Base-by-base conservation (phyloP, 2,329 filamentous ascomycete genomes). In the Pseudogymnoascus sp. region DNA sequence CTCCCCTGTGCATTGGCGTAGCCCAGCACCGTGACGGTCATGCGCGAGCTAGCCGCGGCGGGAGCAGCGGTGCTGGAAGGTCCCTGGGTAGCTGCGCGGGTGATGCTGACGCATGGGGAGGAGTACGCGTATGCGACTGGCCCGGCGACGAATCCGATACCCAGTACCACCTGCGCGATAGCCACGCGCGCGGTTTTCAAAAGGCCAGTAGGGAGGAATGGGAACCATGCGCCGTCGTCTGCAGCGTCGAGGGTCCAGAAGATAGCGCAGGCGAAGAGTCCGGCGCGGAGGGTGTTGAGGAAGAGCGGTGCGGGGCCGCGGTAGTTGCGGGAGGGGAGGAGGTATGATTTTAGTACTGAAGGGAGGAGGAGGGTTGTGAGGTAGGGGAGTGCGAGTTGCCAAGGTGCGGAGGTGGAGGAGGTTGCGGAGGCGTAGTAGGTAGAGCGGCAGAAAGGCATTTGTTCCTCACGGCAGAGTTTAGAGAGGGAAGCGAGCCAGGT, bases 401-500 rank as follows among this genome's bases (percentile, higher is more conserved):
- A 97, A 1, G 87, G 83, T 0, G 93, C 90, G 2, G 93, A 97
- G 0, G 93, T 98, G 0, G 95, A 98, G 0, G 93, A 96, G 2
- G 88, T 90, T 8, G 89, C 85, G 0, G 93, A 97, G 4, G 92
- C 89, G 73, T 99, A 99, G 79, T 97, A 99, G 0, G 95, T 97
- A 1, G 93, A 96, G 63, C 85, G 86, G 79, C 95, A 99, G 78
- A 89, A 96, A 0, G 95, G 95, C 91, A 98, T 97, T 78, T 99
- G 95, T 78, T 99, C 95, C 75, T 99, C 95, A 65, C 95, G 89
- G 74, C 95, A 99, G 19, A 99, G 86, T 69, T 92, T 90, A 8
- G 95, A 97, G 69, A 93, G 87, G 1, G 93, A 96, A 0, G 92
- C 89, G 2, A 93, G 63, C 63, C 93, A 87, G 13, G 88, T 89